Evolutionary conservation across 768 basidiomycete genomes (phyloP).

Genomic region (Boletales sp.): DNA sequence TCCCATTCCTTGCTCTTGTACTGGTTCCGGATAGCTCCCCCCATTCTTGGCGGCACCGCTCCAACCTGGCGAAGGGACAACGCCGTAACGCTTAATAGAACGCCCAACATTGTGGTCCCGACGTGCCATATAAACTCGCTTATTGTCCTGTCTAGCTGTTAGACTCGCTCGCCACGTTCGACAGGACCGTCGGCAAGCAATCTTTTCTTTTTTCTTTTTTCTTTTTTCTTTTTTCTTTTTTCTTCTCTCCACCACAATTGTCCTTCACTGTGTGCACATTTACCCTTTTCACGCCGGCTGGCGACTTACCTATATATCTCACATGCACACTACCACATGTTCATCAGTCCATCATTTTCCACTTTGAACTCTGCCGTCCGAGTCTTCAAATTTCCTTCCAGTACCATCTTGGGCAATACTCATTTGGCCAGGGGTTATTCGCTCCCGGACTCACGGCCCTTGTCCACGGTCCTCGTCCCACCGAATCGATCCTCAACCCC

Average conservation of each 20-base stretch:
- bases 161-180: background rate
- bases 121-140: conserved; percentile 20
- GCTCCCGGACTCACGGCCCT: conserved; percentile 14
- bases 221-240: conserved; percentile 16
- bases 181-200: conserved; percentile 9
- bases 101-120: background rate
- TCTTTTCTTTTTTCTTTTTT: conserved; percentile 14
- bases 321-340: conserved; percentile 30
- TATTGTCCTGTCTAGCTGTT: conserved; percentile 8
- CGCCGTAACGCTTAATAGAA: conserved; percentile 6
- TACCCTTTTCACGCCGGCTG: conserved; percentile 23
- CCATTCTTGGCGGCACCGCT: conserved; percentile 10
- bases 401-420: conserved; percentile 4
- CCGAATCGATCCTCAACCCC: conserved; percentile 5
- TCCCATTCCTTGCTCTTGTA: conserved; percentile 1
- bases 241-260: conserved; percentile 4
- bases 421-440: conserved; percentile 8
- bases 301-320: conserved; percentile 13
- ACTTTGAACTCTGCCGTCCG: conserved; percentile 13
- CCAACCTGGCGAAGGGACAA: conserved; percentile 1
- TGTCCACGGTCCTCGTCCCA: conserved; percentile 13
- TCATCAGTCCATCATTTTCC: conserved; percentile 18
- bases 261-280: conserved; percentile 15
- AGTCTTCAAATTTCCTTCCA: background rate
- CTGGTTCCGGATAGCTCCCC: background rate